These are phyloP conservation scores for Candolleomyces efflorescens DNA, from an alignment of 768 basidiomycete genomes.

Conservation along the genomic window DNA sequence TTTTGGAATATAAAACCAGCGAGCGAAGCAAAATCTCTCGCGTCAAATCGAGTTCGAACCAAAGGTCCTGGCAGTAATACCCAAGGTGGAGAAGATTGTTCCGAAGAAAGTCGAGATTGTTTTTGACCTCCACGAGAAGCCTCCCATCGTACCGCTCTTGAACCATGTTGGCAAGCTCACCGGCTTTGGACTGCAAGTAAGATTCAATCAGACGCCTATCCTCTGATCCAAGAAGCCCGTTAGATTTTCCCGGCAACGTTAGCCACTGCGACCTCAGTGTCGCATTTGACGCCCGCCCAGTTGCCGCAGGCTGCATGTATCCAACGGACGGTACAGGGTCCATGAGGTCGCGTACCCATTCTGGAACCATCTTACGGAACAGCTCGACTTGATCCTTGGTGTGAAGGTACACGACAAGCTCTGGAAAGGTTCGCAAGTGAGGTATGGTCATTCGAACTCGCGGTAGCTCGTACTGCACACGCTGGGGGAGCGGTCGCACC, in stretches of 20 bases:
- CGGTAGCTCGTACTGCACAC: constrained; percentile 31
- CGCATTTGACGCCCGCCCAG: not conserved
- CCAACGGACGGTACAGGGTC: constrained; percentile 24
- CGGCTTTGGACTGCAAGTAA: not conserved
- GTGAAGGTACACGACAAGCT: constrained; percentile 33
- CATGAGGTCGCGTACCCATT: constrained; percentile 34
- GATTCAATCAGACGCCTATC: not conserved
- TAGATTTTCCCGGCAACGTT: constrained; percentile 4
- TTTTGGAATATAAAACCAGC: no score
- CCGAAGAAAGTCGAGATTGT: constrained; percentile 24
- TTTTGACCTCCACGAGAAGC: constrained; percentile 18
- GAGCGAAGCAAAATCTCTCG: constrained; percentile 22
- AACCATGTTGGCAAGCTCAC: constrained; percentile 21
- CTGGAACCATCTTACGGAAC: constrained; percentile 31
- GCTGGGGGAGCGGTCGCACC: constrained; percentile 23
- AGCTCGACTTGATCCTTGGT: constrained; percentile 34
- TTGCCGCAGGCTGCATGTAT: not conserved
- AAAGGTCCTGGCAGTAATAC: constrained; percentile 25
- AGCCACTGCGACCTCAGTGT: constrained; percentile 13
- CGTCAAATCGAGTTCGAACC: constrained; percentile 27
- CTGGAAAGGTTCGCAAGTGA: constrained; percentile 29
- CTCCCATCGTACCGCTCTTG: constrained; percentile 10
- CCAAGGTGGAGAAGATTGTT: constrained; percentile 33
- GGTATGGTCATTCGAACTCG: constrained; percentile 28
- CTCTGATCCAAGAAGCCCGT: not conserved